Conservation (phyloP, 805 yeast species). For the Naumovozyma castellii region DNA sequence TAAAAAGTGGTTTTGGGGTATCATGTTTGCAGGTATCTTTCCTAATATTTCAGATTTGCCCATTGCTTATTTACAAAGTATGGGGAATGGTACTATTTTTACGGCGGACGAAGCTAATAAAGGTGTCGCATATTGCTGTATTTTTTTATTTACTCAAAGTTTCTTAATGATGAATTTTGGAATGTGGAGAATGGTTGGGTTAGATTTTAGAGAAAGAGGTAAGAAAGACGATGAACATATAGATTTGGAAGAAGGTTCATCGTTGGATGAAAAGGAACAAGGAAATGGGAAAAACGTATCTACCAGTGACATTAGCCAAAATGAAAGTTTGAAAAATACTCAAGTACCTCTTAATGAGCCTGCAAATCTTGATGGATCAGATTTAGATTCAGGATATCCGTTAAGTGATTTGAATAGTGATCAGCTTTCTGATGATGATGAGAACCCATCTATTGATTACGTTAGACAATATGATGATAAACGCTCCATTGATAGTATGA, state of each 20-base stretch:
- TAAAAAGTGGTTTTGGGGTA: constrained; percentile 66
- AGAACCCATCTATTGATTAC: background rate
- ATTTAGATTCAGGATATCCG: background rate
- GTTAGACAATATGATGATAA: background rate
- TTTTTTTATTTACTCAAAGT: constrained; percentile 57
- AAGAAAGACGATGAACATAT: constrained; percentile 11
- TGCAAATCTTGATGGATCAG: too few species aligned
- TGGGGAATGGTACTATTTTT: constrained; percentile 53
- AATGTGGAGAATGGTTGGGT: constrained; percentile 54
- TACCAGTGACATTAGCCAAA: background rate
- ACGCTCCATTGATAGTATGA: background rate
- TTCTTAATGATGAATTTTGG: constrained; percentile 70
- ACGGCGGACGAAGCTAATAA: constrained; percentile 44
- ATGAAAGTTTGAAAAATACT: too few species aligned
- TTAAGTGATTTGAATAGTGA: background rate
- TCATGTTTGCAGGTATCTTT: constrained; percentile 60
- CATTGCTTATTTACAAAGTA: constrained; percentile 69
- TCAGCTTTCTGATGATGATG: background rate
- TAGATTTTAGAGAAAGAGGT: constrained; percentile 47
- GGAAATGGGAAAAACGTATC: background rate
- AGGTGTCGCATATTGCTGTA: constrained; percentile 75
- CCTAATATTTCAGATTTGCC: constrained; percentile 80
- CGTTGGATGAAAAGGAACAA: background rate
- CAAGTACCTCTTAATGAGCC: too few species aligned
- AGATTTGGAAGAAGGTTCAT: constrained; percentile 1